Percentiles rank a stretch among this genome's conserved stretches.
Evolutionary conservation across 139 green algal genomes (phyloP).

Genomic region (Coelastrella sp.): DNA sequence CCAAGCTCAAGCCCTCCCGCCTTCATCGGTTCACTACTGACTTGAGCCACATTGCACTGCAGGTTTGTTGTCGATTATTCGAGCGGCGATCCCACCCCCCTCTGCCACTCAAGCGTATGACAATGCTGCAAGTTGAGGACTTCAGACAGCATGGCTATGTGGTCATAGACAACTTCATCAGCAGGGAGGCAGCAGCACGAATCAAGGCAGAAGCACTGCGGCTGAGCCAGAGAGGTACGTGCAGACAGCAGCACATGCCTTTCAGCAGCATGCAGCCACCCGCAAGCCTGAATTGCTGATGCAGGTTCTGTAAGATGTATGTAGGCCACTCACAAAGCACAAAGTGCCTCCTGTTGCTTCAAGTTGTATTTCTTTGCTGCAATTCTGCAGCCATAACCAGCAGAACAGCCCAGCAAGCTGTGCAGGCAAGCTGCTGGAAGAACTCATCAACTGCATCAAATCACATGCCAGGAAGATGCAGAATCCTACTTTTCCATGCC

Average conservation of each 20-base stretch:
- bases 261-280: too few species aligned
- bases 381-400: not conserved
- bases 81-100: not conserved
- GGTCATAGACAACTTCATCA: constrained; percentile 58
- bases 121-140: constrained; percentile 59
- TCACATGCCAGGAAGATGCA: too few species aligned
- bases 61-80: constrained; percentile 61
- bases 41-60: not conserved
- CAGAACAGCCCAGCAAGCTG: too few species aligned
- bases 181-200: constrained; percentile 42
- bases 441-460: too few species aligned
- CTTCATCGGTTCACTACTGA: not conserved
- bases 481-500: too few species aligned
- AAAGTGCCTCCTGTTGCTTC: too few species aligned
- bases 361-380: not conserved
- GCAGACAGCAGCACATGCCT: too few species aligned
- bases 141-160: constrained; percentile 62
- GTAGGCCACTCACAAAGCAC: too few species aligned
- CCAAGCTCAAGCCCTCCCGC: too few species aligned
- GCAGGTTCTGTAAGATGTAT: too few species aligned
- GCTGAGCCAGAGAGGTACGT: constrained; percentile 34
- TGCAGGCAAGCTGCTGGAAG: too few species aligned
- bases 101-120: constrained; percentile 50
- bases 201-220: constrained; percentile 49
- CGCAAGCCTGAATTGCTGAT: too few species aligned